Evolutionary conservation across 371 early-diverging fungal species (phyloP).

Genomic region (Cokeromyces recurvatus): DNA sequence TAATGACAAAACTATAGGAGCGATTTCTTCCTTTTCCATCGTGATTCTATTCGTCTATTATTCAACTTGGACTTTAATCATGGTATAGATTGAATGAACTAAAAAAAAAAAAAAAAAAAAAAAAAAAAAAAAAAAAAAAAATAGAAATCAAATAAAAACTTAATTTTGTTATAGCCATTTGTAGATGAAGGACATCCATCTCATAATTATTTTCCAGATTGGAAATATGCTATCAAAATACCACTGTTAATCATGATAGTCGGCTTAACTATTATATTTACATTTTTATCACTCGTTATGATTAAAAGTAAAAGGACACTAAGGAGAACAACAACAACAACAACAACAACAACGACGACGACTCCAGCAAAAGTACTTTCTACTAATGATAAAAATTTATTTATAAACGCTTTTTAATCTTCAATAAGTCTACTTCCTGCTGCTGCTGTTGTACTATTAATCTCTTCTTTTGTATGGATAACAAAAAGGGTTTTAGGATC

Average conservation of each 20-base stretch:
- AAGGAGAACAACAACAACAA: slow-evolving; percentile 15
- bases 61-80: slow-evolving; percentile 84
- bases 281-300: slow-evolving; percentile 81
- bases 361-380: neutral
- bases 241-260: slow-evolving; percentile 80
- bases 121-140: neutral
- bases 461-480: no score
- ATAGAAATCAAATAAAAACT: neutral
- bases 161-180: slow-evolving; percentile 69
- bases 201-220: slow-evolving; percentile 77
- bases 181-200: slow-evolving; percentile 80
- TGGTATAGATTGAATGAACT: slow-evolving; percentile 43
- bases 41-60: slow-evolving; percentile 81
- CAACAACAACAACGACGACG: neutral
- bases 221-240: slow-evolving; percentile 81
- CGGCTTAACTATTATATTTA: slow-evolving; percentile 70
- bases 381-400: neutral
- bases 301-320: slow-evolving; percentile 63
- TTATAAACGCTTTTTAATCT: neutral
- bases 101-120: neutral
- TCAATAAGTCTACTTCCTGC: neutral
- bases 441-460: slow-evolving; percentile 6
- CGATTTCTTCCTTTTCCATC: slow-evolving; percentile 63
- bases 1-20: slow-evolving; percentile 82
- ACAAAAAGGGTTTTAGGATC: slow-evolving; percentile 10